A percentile compares a stretch with the other conserved stretches of the same genome.
Conservation (phyloP, 148 eudicot species). For the Vaccinium corymbosum region DNA sequence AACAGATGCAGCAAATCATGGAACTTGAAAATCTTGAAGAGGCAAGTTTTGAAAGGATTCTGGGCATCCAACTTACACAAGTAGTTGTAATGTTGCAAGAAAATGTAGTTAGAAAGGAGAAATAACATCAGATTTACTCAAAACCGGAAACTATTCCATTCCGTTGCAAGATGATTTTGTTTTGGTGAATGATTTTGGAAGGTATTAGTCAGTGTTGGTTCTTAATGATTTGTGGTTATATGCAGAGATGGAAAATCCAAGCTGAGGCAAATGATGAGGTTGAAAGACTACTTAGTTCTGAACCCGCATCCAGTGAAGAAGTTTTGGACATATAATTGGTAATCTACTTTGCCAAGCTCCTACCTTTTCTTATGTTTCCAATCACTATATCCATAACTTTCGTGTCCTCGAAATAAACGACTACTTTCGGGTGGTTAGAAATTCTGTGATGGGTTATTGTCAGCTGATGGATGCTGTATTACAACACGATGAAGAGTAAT, state of each 20-base stretch:
- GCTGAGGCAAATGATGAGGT: slow-evolving; percentile 26
- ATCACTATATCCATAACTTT: background rate
- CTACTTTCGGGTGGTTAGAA: background rate
- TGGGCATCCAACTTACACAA: slow-evolving; percentile 10
- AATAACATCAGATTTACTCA: background rate
- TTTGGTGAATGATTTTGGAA: background rate
- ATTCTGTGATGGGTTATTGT: background rate
- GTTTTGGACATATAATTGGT: slow-evolving; percentile 5
- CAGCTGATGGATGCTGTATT: background rate
- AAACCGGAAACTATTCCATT: slow-evolving; percentile 5
- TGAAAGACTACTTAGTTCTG: slow-evolving; percentile 27
- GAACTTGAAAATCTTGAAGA: slow-evolving; percentile 96
- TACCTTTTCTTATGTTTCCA: background rate
- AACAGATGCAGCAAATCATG: slow-evolving; percentile 86
- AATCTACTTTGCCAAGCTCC: background rate
- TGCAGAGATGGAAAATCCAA: slow-evolving; percentile 26
- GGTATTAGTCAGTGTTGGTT: background rate
- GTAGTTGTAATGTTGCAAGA: background rate
- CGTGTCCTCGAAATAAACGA: background rate
- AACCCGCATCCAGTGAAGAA: slow-evolving; percentile 13
- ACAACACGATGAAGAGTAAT: background rate
- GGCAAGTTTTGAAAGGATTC: slow-evolving; percentile 38
- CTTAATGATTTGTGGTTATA: background rate
- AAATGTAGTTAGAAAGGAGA: background rate
- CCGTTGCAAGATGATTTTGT: background rate